Conservation (phyloP, 768 basidiomycete genomes). For the Termitomyces sp. region DNA sequence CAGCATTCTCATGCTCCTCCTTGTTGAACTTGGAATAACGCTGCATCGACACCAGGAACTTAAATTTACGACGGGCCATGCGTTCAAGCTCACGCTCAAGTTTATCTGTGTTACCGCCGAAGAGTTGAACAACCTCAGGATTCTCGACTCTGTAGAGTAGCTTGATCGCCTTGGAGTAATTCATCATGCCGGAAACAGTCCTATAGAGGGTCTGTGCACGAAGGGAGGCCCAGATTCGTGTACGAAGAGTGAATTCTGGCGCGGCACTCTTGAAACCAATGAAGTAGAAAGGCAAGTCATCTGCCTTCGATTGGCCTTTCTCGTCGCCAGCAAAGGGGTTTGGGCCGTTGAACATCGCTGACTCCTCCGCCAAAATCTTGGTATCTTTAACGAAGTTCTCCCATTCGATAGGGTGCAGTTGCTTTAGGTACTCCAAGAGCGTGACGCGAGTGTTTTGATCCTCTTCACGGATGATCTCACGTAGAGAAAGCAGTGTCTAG, state of each 20-base stretch:
- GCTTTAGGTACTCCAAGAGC: constrained; percentile 95
- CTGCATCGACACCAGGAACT: constrained; percentile 99
- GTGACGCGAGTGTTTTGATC: constrained; percentile 97
- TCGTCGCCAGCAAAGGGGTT: constrained; percentile 69
- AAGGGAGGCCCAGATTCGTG: constrained; percentile 98
- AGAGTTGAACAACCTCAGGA: constrained; percentile 96
- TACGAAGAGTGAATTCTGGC: constrained; percentile 96
- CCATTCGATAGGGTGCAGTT: constrained; percentile 97
- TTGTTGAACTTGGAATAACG: constrained; percentile 99
- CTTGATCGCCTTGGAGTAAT: constrained; percentile 99
- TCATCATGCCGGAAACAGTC: constrained; percentile 99
- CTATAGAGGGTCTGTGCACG: constrained; percentile 98
- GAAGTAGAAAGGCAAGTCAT: constrained; percentile 96
- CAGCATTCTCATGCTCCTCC: constrained; percentile 98
- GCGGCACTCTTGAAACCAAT: constrained; percentile 99
- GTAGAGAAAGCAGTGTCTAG: constrained; percentile 88
- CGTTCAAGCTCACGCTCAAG: constrained; percentile 95
- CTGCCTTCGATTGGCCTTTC: constrained; percentile 77
- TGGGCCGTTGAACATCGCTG: constrained; percentile 75
- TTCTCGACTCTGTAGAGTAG: constrained; percentile 99
- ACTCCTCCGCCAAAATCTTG: constrained; percentile 97
- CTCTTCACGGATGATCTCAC: constrained; percentile 98
- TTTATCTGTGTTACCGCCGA: constrained; percentile 96
- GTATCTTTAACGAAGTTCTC: constrained; percentile 99
- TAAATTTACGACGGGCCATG: constrained; percentile 98